Base-by-base conservation (phyloP, 306 rosid genomes). In the Trichosanthes truncata region DNA sequence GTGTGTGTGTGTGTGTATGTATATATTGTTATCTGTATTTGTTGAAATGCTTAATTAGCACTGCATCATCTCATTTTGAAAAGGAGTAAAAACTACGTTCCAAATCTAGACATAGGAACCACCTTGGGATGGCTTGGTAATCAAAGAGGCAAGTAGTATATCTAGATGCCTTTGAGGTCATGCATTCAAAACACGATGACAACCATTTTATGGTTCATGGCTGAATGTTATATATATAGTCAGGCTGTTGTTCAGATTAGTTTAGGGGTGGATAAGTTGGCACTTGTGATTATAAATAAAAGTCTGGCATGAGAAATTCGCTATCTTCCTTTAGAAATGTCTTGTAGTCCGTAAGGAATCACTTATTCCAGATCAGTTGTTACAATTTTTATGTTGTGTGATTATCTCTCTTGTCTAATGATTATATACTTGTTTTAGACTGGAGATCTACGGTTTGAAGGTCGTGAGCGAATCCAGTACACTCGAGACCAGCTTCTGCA, bases 361-460 rank as follows among this genome's bases (percentile, higher is more conserved):
- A 4, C 48, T 41, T 41, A 10, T 69, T 69, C 55, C 20, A 61
- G 68, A 61, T 61, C 36, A 61, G 26, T 61, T 31, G 76, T 48
- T 21, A 12, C 29, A 52, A 29, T 21, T 14, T 73, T 48, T 15
- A 48, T 25, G 3, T 7, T 48, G 55, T 46, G 40, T 26, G 11
- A 57, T 56, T 56, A 36, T 14, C 11, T 55, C 40, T 36, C 25
- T 0, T 3, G 4, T 74, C 78, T 74, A 46, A 74, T 33, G 11
- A 52, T 74, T 49, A 31, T 33, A 73, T 26, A 6, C 56, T 31
- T 72, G 61, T 81, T 7, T 76, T 35, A 86, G 86, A 67, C 66
- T 49, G 89, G 84, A 29, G 84, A 83, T 60, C 66, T 74, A 67
- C 81, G 79, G 69, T 85, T 85, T 67, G 86, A 86, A 83, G 89